Conservation (phyloP, 352 stramenopile species). For the Aphanomyces astaci region DNA sequence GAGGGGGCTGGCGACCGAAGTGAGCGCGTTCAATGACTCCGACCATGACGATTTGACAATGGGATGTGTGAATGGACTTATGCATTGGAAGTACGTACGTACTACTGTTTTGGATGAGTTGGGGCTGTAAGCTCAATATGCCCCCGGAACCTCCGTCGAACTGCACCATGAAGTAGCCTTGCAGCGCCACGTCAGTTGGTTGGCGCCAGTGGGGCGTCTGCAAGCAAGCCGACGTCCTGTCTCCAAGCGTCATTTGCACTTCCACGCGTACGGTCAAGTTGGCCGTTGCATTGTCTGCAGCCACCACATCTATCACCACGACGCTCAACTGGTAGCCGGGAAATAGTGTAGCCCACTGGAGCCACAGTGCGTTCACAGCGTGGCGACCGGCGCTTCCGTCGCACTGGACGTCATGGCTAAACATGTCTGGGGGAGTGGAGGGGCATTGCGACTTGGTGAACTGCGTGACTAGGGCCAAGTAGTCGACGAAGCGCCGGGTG, state of each 20-base stretch:
- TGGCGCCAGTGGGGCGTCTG: no score
- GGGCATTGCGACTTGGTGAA: background rate
- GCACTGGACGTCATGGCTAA: background rate
- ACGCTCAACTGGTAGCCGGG: background rate
- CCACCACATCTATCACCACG: background rate
- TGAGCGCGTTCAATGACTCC: background rate
- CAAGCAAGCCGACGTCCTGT: background rate
- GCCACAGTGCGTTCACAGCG: background rate
- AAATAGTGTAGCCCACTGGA: background rate
- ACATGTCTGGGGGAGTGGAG: background rate
- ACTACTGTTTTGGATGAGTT: no score
- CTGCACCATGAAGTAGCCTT: no score
- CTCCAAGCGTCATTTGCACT: background rate
- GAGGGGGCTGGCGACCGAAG: background rate
- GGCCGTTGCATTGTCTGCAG: background rate
- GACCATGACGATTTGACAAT: background rate
- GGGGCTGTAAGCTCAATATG: no score
- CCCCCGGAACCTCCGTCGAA: no score
- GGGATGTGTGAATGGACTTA: no score
- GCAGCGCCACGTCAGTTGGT: no score
- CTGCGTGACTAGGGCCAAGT: background rate
- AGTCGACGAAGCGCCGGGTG: background rate
- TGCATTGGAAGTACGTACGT: no score
- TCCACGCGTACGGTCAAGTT: background rate
- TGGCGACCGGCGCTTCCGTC: background rate